A percentile compares a stretch with the other conserved stretches of the same genome.
Conservation (phyloP, 164 flowering plant species). For the Paratinospora sagittata region DNA sequence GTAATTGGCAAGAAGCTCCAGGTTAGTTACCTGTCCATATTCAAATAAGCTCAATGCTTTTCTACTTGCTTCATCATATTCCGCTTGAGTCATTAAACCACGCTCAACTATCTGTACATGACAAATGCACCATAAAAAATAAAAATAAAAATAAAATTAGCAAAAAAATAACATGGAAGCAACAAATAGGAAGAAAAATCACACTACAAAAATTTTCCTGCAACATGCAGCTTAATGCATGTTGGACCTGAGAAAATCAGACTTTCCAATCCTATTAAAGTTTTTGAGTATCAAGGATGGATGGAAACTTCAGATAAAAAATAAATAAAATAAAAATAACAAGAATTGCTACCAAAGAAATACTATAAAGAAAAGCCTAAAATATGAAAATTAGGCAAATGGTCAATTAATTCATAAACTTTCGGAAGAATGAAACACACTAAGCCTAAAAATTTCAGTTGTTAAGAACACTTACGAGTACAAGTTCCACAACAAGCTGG, state of each 20-base stretch:
- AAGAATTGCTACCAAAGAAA: background rate
- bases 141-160: background rate
- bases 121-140: conserved; percentile 12
- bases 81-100: conserved; percentile 84
- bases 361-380: background rate
- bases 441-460: no score
- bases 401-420: no score
- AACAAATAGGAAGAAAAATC: background rate
- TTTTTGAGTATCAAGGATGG: background rate
- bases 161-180: background rate
- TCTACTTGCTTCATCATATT: conserved; percentile 74
- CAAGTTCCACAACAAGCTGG: no score
- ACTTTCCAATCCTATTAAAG: background rate
- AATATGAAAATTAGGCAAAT: background rate
- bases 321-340: no score
- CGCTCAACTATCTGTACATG: conserved; percentile 54
- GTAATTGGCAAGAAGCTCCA: no score
- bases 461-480: no score
- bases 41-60: conserved; percentile 84
- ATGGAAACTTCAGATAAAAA: background rate
- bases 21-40: conserved; percentile 71
- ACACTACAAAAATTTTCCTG: background rate
- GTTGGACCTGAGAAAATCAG: background rate
- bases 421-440: no score
- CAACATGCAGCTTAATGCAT: background rate